Percentiles rank a stretch among this genome's conserved stretches.
Evolutionary conservation across 2,329 filamentous ascomycete genomes (phyloP).

Genomic region (Cordyceps javanica): DNA sequence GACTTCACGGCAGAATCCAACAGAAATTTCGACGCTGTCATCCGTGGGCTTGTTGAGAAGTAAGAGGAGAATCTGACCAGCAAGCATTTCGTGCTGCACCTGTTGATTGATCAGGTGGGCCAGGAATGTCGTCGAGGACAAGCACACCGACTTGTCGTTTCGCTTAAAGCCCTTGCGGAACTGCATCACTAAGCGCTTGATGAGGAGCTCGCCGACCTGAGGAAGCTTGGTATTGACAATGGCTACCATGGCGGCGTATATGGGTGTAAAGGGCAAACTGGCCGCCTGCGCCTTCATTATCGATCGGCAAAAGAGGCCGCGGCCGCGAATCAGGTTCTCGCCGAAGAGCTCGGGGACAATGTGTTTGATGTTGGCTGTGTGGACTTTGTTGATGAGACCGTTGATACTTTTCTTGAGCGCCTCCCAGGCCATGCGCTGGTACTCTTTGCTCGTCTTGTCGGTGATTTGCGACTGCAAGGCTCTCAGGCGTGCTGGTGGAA

Average conservation of each 20-base stretch:
- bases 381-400: constrained; percentile 98
- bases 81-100: constrained; percentile 88
- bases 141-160: constrained; percentile 94
- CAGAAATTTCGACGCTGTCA: constrained; percentile 95
- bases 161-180: constrained; percentile 94
- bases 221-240: constrained; percentile 98
- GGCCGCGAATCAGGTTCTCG: constrained; percentile 86
- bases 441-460: constrained; percentile 93
- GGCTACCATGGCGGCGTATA: constrained; percentile 91
- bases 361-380: constrained; percentile 94
- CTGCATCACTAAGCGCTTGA: constrained; percentile 79
- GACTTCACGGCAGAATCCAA: constrained; percentile 86
- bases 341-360: constrained; percentile 94
- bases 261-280: constrained; percentile 90
- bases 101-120: constrained; percentile 95
- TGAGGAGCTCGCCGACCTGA: constrained; percentile 83
- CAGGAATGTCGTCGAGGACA: constrained; percentile 89
- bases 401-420: constrained; percentile 98
- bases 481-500: constrained; percentile 82
- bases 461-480: constrained; percentile 95
- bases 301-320: constrained; percentile 87
- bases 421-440: constrained; percentile 99
- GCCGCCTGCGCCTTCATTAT: constrained; percentile 99
- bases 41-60: constrained; percentile 93
- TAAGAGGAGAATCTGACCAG: constrained; percentile 86